Evolutionary conservation across 2,329 filamentous ascomycete species (phyloP).

Genomic region (Penicillium sp.): DNA sequence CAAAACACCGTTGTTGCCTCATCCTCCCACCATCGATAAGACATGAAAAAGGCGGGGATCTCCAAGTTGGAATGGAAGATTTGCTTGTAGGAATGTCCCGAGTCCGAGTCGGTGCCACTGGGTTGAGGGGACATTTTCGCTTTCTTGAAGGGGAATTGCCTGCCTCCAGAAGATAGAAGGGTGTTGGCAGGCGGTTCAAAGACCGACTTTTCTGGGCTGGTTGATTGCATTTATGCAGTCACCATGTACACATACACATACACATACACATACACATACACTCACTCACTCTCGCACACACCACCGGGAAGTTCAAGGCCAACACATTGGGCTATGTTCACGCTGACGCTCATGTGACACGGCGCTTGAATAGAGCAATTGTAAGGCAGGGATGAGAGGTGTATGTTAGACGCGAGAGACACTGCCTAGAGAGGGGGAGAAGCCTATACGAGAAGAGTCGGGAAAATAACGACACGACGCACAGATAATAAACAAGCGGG

Average conservation of each 20-base stretch:
- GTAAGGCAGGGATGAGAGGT: slow-evolving; percentile 5
- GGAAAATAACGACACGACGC: slow-evolving; percentile 1
- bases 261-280: background rate
- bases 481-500: slow-evolving; percentile 5
- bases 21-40: slow-evolving; percentile 45
- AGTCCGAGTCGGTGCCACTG: slow-evolving; percentile 2
- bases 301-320: background rate
- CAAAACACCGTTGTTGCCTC: slow-evolving; percentile 40
- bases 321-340: slow-evolving; percentile 15
- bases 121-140: slow-evolving; percentile 11
- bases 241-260: slow-evolving; percentile 5
- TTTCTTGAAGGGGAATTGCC: background rate
- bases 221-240: slow-evolving; percentile 22
- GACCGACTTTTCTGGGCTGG: slow-evolving; percentile 9
- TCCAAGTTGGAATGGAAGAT: slow-evolving; percentile 33
- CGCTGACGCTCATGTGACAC: slow-evolving; percentile 15
- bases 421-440: background rate
- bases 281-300: background rate
- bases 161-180: background rate
- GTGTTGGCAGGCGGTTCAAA: slow-evolving; percentile 11
- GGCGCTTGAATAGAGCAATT: slow-evolving; percentile 10
- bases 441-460: background rate
- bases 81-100: slow-evolving; percentile 28
- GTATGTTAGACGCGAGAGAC: slow-evolving; percentile 1
- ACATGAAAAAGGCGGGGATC: slow-evolving; percentile 33